Conservation (phyloP, 345 rosid genomes). For the Moricandia arvensis region DNA sequence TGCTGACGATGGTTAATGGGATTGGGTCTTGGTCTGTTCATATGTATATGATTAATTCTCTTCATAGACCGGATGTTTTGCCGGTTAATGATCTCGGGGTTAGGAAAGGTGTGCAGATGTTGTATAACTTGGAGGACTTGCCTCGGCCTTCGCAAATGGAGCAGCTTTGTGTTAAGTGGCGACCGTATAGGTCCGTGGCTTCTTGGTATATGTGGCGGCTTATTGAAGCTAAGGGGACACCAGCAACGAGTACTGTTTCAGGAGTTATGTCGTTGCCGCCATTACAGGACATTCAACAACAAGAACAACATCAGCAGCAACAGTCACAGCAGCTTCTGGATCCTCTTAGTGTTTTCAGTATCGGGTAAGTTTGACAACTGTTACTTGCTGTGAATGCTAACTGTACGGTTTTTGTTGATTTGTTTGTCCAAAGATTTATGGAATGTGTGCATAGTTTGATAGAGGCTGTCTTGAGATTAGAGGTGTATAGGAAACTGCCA, state of each 20-base stretch:
- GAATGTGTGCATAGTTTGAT: neutral
- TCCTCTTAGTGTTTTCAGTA: conserved; percentile 77
- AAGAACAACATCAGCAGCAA: conserved; percentile 39
- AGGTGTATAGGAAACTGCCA: neutral
- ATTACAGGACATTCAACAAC: conserved; percentile 38
- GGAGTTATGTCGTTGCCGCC: conserved; percentile 52
- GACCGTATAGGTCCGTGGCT: conserved; percentile 87
- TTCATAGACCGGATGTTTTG: conserved; percentile 90
- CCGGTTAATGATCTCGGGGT: conserved; percentile 83
- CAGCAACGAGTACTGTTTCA: conserved; percentile 57
- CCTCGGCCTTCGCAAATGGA: conserved; percentile 96
- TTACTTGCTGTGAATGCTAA: neutral
- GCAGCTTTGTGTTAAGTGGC: conserved; percentile 79
- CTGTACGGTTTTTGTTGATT: neutral
- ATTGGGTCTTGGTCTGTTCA: conserved; percentile 98
- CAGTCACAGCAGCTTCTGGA: conserved; percentile 52
- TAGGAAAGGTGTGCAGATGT: conserved; percentile 80
- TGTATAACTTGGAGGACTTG: conserved; percentile 67
- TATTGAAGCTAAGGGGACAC: conserved; percentile 64
- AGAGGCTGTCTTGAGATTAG: neutral
- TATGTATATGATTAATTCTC: conserved; percentile 91
- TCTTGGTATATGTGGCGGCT: conserved; percentile 89
- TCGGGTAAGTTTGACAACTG: conserved; percentile 48
- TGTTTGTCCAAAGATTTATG: neutral
- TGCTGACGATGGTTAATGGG: conserved; percentile 96